Evolutionary conservation across 2,329 filamentous ascomycete species (phyloP).

Genomic region (Chaetomiaceae sp.): DNA sequence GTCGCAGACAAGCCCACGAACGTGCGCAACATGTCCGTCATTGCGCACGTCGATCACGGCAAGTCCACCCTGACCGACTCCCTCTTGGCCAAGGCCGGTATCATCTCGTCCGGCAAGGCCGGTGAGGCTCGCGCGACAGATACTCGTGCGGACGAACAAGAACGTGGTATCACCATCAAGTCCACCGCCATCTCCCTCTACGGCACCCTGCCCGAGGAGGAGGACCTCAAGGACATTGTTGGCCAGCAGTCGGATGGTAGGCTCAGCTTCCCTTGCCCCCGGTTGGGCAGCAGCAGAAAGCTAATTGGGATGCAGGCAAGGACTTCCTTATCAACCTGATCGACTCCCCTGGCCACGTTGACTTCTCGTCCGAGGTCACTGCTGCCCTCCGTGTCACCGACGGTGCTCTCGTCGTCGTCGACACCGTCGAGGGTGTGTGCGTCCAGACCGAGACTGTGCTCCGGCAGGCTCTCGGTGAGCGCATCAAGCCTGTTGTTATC

Average conservation of each 20-base stretch:
- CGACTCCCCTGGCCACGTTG: conserved; percentile 99
- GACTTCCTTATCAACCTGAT: conserved; percentile 99
- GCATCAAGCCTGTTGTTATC: conserved; percentile 98
- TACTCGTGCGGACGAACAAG: conserved; percentile 95
- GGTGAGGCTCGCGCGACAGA: conserved; percentile 95
- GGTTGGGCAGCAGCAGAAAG: not conserved
- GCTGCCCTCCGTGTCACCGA: conserved; percentile 99
- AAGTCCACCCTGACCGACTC: conserved; percentile 99
- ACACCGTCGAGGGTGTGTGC: conserved; percentile 99
- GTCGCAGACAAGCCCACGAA: conserved; percentile 69
- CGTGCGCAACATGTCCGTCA: conserved; percentile 96
- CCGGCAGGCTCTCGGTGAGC: conserved; percentile 97
- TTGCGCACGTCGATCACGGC: conserved; percentile 99
- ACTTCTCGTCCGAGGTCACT: conserved; percentile 99
- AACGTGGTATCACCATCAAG: conserved; percentile 99
- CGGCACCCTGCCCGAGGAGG: conserved; percentile 71
- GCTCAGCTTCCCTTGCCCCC: not conserved
- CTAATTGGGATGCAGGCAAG: conserved; percentile 47
- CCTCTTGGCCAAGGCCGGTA: conserved; percentile 98
- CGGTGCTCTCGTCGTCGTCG: conserved; percentile 98
- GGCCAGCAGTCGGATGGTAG: conserved; percentile 71
- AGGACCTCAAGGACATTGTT: conserved; percentile 93
- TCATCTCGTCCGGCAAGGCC: conserved; percentile 96
- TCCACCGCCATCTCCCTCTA: conserved; percentile 99
- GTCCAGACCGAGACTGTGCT: conserved; percentile 99